Evolutionary conservation across 805 yeast species (phyloP).

Genomic region (Jamesozyma lodderae): DNA sequence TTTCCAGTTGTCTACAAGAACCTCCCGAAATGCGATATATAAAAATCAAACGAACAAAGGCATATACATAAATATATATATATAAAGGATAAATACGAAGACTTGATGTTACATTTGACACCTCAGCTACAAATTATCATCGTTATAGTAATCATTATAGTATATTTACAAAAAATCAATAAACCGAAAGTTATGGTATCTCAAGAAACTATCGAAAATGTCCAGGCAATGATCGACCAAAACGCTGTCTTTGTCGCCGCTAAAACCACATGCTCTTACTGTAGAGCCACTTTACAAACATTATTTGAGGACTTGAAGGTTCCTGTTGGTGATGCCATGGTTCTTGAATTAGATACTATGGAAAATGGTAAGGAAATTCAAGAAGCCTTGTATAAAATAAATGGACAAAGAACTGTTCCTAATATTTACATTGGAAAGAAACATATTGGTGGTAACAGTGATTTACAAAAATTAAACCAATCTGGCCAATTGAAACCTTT

Average conservation of each 20-base stretch:
- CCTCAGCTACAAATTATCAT: background rate
- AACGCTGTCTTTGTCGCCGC: conserved; percentile 74
- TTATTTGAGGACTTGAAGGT: conserved; percentile 34
- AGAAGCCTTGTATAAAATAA: conserved; percentile 60
- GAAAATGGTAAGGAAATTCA: conserved; percentile 74
- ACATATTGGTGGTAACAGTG: conserved; percentile 94
- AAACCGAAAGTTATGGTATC: conserved; percentile 39
- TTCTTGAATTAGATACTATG: conserved; percentile 38
- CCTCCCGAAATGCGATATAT: too few species aligned
- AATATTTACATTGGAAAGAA: conserved; percentile 80
- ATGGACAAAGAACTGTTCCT: conserved; percentile 92
- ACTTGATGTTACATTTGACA: background rate
- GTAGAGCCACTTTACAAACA: conserved; percentile 38
- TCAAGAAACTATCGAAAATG: conserved; percentile 45
- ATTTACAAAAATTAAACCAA: conserved; percentile 62
- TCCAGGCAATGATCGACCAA: conserved; percentile 52
- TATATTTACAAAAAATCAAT: background rate
- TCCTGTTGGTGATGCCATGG: conserved; percentile 32
- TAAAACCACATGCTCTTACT: conserved; percentile 64
- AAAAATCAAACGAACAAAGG: too few species aligned
- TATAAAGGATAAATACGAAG: too few species aligned
- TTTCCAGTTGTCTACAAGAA: too few species aligned
- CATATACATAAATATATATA: too few species aligned
- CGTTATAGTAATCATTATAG: background rate
- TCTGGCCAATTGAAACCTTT: conserved; percentile 44